Evolutionary conservation across 2,329 filamentous ascomycete genomes (phyloP).

Genomic region (Trichoderma harzianum): DNA sequence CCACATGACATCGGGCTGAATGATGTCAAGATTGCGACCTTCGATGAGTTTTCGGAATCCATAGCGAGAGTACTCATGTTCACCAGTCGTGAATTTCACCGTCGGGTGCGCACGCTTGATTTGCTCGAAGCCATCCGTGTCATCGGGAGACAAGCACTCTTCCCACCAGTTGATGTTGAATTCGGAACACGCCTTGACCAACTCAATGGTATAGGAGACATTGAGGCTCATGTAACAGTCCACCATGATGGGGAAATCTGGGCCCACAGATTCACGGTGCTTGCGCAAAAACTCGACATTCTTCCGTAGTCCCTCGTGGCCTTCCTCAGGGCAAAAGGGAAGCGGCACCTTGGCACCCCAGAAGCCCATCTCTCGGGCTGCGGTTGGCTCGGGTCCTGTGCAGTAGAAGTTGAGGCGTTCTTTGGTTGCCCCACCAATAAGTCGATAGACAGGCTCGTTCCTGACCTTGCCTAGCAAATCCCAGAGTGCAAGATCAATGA

Average conservation of each 20-base stretch:
- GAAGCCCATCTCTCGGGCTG: slow-evolving; percentile 84
- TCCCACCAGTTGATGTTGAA: slow-evolving; percentile 97
- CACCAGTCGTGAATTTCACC: slow-evolving; percentile 91
- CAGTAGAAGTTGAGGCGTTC: slow-evolving; percentile 89
- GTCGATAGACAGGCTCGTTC: slow-evolving; percentile 88
- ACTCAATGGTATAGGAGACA: slow-evolving; percentile 86
- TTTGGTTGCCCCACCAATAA: slow-evolving; percentile 87
- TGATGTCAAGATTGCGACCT: slow-evolving; percentile 85
- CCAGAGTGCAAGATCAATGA: slow-evolving; percentile 91
- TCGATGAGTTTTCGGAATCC: slow-evolving; percentile 94
- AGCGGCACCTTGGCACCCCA: slow-evolving; percentile 87
- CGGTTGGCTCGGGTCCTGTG: slow-evolving; percentile 79
- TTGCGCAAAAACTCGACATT: slow-evolving; percentile 86
- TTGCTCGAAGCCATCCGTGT: slow-evolving; percentile 84
- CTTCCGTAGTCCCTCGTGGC: slow-evolving; percentile 75
- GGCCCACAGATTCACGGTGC: slow-evolving; percentile 79
- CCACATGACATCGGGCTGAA: slow-evolving; percentile 98
- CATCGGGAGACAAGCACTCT: slow-evolving; percentile 86
- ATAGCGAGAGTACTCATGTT: slow-evolving; percentile 92
- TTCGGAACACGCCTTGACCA: slow-evolving; percentile 78
- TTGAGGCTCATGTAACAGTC: slow-evolving; percentile 98
- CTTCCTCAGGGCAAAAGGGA: slow-evolving; percentile 86
- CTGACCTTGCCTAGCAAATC: slow-evolving; percentile 88
- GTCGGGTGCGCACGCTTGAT: slow-evolving; percentile 88
- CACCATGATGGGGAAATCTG: slow-evolving; percentile 89